Evolutionary conservation across 2,329 filamentous ascomycete species (phyloP), one percentile per base, ranked within the genome.

Genomic region (Fusarium solani-melongenae): DNA sequence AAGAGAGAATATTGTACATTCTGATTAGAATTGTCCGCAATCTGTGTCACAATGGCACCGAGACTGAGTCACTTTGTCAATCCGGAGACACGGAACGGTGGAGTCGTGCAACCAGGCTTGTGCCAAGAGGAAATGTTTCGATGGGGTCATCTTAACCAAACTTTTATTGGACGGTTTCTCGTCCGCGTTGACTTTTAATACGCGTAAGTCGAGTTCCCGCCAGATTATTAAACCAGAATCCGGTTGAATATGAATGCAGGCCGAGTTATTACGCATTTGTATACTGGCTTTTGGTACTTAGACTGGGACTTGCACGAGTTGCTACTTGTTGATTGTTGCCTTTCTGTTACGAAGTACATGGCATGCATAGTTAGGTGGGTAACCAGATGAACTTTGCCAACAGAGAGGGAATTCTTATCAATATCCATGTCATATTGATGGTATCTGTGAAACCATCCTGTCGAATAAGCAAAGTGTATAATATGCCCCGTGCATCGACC

Each of bases 131-230:
- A 59, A 59, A 29, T 44, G 24, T 44, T 59, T 59, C 56, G 27
- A 59, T 71, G 24, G 53, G 46, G 70, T 38, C 41, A 49, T 27
- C 24, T 62, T 62, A 27, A 17, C 27, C 33, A 12, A 31, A 22
- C 22, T 41, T n/a, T 53, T 33, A 73, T 71, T 65, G 64, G 71
- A 55, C 31, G 9, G 14, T 22, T 12, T 22, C 51, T 34, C 20
- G 20, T 36, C 15, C 38, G 5, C 49, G 34, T 60, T 27, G 17
- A 46, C 27, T 34, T 60, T 11, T 15, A 34, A 33, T 27, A 41
- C 15, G 46, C 24, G 27, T n/a, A 14, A 31, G 27, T 22, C 22
- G 27, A 27, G 49, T 53, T 33, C 49, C 4, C 33, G 27, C 17
- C 6, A 29, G 22, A 24, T 24, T 24, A 24, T 46, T 46, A 24